Evolutionary conservation across 352 stramenopile species (phyloP), one percentile per base, ranked within the genome.

Genomic region (Phytophthora pisi): DNA sequence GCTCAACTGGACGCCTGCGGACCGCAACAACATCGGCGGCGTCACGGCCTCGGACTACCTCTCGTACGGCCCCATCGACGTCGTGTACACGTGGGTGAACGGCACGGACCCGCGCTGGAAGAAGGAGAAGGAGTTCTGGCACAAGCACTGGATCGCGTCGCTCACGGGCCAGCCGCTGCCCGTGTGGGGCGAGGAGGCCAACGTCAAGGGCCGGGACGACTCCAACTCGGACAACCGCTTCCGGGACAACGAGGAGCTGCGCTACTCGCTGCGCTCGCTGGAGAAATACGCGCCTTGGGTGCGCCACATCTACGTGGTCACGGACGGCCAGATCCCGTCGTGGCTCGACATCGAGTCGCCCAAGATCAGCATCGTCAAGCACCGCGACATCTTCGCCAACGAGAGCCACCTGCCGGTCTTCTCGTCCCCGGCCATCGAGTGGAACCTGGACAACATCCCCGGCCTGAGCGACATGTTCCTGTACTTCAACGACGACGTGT

Each of bases 401-500:
- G 55, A 75, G 56, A 91, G 78, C 31, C 86, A 98, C 52, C 60
- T 99, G 50, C 96, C 96, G 8, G 93, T 98, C 0, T 98, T 98
- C 77, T 96, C 84, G 40, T 98, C 95, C 7, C 92, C 95, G 2
- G 87, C 96, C 16, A 98, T 98, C 62, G 95, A 98, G 75, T 91
- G 91, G 78, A 96, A 95, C 58, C 64, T 99, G 9, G 96, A 98
- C 73, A 92, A 92, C 60, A 98, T 99, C 60, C 92, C 89, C 0
- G 92, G 90, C 1, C 75, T 99, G 6, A 97, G 88, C 57, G 77
- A 96, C 20, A 87, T 89, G 57, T 99, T 99, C 67, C 60, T 99
- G 4, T 99, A 99, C 74, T 98, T 99, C 65, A 99, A 98, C 69
- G 96, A 99, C 70, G 95, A 99, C 73, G 95, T 99, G 9, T 96